Evolutionary conservation across 106 monocot genomes (phyloP).

Genomic region (Dendrobium officinale): DNA sequence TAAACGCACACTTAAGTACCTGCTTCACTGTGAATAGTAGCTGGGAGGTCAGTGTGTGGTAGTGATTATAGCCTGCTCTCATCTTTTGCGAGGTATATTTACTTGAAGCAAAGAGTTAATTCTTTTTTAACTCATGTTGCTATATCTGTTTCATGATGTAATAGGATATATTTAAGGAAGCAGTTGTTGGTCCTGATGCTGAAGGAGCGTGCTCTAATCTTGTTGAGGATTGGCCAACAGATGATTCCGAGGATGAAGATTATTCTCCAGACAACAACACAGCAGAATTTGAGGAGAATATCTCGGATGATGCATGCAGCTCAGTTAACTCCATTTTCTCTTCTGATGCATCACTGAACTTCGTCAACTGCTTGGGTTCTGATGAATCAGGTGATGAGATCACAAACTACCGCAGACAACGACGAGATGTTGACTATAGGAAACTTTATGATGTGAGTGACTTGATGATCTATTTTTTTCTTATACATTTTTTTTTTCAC

Average conservation of each 20-base stretch:
- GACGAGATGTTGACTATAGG: conserved; percentile 72
- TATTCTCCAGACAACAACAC: conserved; percentile 52
- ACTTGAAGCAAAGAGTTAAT: not conserved
- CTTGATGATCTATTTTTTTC: conserved; percentile 1
- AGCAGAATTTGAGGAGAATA: conserved; percentile 23
- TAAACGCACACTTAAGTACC: conserved; percentile 84
- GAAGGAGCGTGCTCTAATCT: conserved; percentile 27
- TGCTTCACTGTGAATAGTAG: conserved; percentile 48
- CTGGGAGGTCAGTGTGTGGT: conserved; percentile 52
- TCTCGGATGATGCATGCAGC: conserved; percentile 27
- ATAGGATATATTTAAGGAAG: conserved; percentile 87
- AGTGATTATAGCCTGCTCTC: conserved; percentile 6
- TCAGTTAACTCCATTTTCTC: conserved; percentile 27
- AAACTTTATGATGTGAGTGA: conserved; percentile 80
- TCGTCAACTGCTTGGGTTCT: conserved; percentile 21
- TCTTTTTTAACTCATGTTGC: not conserved
- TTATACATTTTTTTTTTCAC: not conserved
- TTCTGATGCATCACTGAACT: conserved; percentile 36
- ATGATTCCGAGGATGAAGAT: conserved; percentile 84
- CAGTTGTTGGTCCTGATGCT: conserved; percentile 17
- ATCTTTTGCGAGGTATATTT: conserved; percentile 2
- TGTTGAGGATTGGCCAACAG: conserved; percentile 76
- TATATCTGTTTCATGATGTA: conserved; percentile 8
- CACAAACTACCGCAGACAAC: conserved; percentile 36
- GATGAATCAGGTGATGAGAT: conserved; percentile 37